Conservation (phyloP, 31 red algal genomes). For the Odonthalia washingtoniensis region DNA sequence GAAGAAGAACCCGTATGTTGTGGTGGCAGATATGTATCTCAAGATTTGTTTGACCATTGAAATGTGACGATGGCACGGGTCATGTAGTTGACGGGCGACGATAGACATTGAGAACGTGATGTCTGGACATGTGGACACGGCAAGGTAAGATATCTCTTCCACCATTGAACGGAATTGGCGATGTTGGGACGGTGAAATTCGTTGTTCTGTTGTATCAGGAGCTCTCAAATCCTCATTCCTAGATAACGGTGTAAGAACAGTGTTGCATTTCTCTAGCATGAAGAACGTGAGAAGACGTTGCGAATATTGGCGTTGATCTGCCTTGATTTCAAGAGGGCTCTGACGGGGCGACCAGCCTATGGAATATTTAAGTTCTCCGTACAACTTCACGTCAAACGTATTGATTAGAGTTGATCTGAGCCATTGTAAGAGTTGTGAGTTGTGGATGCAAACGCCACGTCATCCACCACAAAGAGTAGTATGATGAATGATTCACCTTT, state of each 20-base stretch:
- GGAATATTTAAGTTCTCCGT: neutral
- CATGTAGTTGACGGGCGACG: conserved; percentile 13
- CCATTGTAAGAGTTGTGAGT: neutral
- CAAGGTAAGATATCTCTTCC: conserved; percentile 10
- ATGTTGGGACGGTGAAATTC: neutral
- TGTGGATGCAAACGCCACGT: conserved; percentile 10
- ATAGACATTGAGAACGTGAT: conserved; percentile 31
- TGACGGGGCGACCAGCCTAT: neutral
- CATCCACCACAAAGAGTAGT: neutral
- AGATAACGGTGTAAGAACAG: neutral
- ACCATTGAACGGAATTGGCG: conserved; percentile 23
- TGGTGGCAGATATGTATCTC: conserved; percentile 19
- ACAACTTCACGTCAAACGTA: neutral
- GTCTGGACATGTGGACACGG: conserved; percentile 25
- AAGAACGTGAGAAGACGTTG: neutral
- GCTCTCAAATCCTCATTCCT: neutral
- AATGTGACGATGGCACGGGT: neutral
- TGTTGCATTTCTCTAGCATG: neutral
- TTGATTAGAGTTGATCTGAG: neutral
- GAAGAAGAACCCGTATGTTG: too few relatives aligned
- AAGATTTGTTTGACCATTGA: conserved; percentile 4
- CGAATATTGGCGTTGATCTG: neutral
- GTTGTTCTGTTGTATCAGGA: neutral
- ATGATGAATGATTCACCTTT: neutral
- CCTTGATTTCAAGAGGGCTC: neutral